These are phyloP conservation scores for Paraconiothyrium sp. DNA, from an alignment of 2,329 filamentous ascomycete species.

Conservation along the genomic window DNA sequence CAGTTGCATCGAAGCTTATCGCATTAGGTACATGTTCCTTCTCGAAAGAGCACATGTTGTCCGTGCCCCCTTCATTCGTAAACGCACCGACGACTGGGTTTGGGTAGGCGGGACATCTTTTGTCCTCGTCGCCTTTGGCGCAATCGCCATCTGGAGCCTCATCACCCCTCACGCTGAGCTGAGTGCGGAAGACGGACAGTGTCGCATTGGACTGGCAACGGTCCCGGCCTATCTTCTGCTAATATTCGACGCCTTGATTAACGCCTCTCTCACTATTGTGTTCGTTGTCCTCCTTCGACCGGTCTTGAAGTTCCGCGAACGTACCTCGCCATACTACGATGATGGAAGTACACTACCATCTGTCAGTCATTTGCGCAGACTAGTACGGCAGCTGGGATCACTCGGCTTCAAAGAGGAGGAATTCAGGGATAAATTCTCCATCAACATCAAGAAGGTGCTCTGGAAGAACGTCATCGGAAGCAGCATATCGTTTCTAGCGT, in stretches of 20 bases:
- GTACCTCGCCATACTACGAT: not conserved
- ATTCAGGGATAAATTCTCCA: not conserved
- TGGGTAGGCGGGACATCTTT: conserved; percentile 6
- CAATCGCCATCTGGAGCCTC: conserved; percentile 1
- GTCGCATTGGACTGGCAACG: not conserved
- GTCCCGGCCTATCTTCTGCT: conserved; percentile 2
- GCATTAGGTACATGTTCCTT: conserved; percentile 5
- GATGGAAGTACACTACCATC: not conserved
- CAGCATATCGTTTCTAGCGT: not conserved
- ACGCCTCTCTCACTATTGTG: conserved; percentile 1
- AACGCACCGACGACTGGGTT: conserved; percentile 9
- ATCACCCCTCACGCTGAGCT: conserved; percentile 7
- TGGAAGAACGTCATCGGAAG: conserved; percentile 9
- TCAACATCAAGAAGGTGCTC: conserved; percentile 5
- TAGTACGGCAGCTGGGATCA: not conserved
- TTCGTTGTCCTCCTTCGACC: conserved; percentile 1
- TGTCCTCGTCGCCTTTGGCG: conserved; percentile 1
- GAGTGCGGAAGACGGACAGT: conserved; percentile 3
- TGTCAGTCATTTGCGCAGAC: not conserved
- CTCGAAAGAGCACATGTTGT: conserved; percentile 7
- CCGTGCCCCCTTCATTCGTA: conserved; percentile 4
- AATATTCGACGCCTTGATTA: conserved; percentile 2
- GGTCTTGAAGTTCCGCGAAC: not conserved
- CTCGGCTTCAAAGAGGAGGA: not conserved
- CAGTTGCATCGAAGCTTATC: not conserved